Base-by-base conservation (phyloP, 495 filamentous ascomycete genomes). In the Massariosphaeria phaeospora region DNA sequence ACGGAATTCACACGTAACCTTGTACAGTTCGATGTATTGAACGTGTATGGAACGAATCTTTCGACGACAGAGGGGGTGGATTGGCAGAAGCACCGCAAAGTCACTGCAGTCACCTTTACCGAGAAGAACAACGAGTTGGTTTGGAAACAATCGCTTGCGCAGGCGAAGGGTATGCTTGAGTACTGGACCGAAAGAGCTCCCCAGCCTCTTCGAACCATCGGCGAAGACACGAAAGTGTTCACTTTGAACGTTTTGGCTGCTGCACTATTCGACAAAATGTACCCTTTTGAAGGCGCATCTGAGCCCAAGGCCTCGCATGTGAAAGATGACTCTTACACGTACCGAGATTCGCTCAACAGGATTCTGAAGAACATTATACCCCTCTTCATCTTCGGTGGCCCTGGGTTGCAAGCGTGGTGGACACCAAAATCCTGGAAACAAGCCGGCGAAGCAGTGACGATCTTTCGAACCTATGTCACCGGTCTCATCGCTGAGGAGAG, bases 71-170 rank as follows among this genome's bases (percentile, higher is more conserved):
- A 75, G 25, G 71, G 67, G 8, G 23, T 63, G 13, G 52, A 72
- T n/a, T 81, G 77, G 76, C 67, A 71, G 15, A 69, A 60, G 17
- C 73, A 76, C 44, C 68, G 76, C 13, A 77, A 73, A 43, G 52
- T 73, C 8, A 67, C 71, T 0, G 63, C 67, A 2, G 48, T 58
- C 0, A 67, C 68, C 9, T 78, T 79, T 65, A 76, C 72, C 34
- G 75, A 81, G 52, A 72, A 69, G 43, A 76, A 71, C 56, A 76
- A 73, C 42, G 49, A 52, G 9, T 45, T 75, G 1, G 76, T 79
- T 0, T 80, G 75, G 75, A 24, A 60, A 3, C 68, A 75, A 35
- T 55, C 60, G 0, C 50, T 73, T 17, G 36, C 41, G 0, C 67
- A 72, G 48, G 58, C 57, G 1, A 31, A 38, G 0, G 63, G 58